phyloP scores from a whole-genome alignment of 1,284 basidiomycete genomes.

The Psilocybe mexicana region DNA sequence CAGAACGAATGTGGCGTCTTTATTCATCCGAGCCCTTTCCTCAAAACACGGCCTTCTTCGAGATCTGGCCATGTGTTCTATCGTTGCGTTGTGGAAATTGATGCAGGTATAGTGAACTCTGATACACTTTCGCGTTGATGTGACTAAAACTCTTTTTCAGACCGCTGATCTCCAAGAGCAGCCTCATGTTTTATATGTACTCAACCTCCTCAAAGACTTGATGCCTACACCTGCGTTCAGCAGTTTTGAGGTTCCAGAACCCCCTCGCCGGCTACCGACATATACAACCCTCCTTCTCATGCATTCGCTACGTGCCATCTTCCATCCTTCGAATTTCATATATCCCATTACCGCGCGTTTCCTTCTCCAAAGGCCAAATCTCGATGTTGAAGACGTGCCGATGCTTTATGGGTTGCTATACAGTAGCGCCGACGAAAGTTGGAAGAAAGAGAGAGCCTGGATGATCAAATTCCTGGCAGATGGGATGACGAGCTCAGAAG shows the following conservation, averaged over 20 bases:
- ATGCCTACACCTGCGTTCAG: conserved; percentile 35
- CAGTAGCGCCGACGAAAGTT: conserved; percentile 73
- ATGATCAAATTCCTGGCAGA: conserved; percentile 85
- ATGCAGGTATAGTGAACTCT: conserved; percentile 49
- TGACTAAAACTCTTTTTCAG: conserved; percentile 34
- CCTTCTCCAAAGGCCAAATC: conserved; percentile 77
- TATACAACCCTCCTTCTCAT: conserved; percentile 81
- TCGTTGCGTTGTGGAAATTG: conserved; percentile 53
- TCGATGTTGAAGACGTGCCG: conserved; percentile 80
- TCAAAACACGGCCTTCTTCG: conserved; percentile 66
- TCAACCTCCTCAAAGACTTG: conserved; percentile 71
- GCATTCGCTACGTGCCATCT: conserved; percentile 77
- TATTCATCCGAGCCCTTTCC: conserved; percentile 76
- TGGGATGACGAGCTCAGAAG: conserved; percentile 69
- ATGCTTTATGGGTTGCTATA: conserved; percentile 87
- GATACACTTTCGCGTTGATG: neutral
- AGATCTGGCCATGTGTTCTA: conserved; percentile 52
- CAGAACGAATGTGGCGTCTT: conserved; percentile 75
- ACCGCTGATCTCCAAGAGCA: conserved; percentile 78
- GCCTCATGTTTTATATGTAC: conserved; percentile 73
- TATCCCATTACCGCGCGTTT: conserved; percentile 82
- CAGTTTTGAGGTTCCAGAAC: conserved; percentile 20
- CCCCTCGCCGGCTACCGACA: conserved; percentile 61
- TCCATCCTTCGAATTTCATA: conserved; percentile 77
- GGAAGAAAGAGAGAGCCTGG: conserved; percentile 87